Evolutionary conservation across 306 rosid genomes (phyloP).

Genomic region (Cucumis melo): DNA sequence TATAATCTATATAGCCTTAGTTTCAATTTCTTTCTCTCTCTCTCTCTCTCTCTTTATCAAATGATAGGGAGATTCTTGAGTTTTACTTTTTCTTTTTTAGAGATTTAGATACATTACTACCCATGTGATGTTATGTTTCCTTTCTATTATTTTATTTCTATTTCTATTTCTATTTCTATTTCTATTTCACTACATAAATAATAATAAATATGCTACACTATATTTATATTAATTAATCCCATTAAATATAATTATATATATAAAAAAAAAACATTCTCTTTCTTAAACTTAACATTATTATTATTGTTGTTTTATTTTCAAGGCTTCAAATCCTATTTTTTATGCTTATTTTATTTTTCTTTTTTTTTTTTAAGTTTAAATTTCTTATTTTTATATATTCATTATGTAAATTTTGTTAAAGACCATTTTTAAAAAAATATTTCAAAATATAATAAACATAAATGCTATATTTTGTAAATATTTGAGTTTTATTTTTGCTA

Average conservation of each 20-base stretch:
- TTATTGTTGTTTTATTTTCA: background rate
- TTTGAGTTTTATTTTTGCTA: too few species aligned
- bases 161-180: background rate
- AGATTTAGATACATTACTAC: background rate
- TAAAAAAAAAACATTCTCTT: background rate
- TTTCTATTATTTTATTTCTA: background rate
- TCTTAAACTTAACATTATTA: background rate
- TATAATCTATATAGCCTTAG: background rate
- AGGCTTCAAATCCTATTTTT: background rate
- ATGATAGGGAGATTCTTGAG: background rate
- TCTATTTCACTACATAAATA: too few species aligned
- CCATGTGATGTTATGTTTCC: constrained; percentile 6
- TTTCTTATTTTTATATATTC: background rate
- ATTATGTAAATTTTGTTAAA: too few species aligned
- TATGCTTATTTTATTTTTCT: background rate
- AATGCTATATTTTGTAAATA: too few species aligned
- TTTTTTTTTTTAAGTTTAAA: too few species aligned
- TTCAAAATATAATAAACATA: too few species aligned
- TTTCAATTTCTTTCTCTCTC: background rate
- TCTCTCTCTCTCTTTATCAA: background rate
- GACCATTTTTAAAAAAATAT: too few species aligned
- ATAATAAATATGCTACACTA: too few species aligned
- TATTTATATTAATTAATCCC: background rate
- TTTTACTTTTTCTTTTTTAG: background rate
- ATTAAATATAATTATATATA: background rate